Evolutionary conservation across 805 yeast species (phyloP), one percentile per base, ranked within the genome.

Genomic region (Yarrowia bubula): DNA sequence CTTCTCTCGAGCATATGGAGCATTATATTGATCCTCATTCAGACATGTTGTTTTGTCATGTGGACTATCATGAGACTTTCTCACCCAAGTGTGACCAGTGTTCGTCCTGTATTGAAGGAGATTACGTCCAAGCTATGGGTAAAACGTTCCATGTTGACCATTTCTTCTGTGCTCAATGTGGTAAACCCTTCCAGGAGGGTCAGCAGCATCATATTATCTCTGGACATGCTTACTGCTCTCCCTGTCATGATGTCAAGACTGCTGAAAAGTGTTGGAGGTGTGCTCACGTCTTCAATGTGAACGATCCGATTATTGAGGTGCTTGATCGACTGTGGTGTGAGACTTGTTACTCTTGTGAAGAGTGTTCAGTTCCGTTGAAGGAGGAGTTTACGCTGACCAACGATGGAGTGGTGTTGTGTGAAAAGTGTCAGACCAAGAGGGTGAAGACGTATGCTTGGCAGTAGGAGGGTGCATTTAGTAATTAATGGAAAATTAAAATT

Each of bases 261-360:
- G 69, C 71, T 2, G 50, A 65, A 28, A 72, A 70, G 65, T 75
- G 77, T 67, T 73, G 76, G 76, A 71, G 71, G 51, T 74, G 77
- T 65, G 13, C 44, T 53, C 67, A 73, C 65, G 35, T 63, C 65
- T 42, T 72, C 62, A 22, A 65, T 50, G 65, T 68, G 33, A 37
- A 66, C 11, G 69, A 70, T 13, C 63, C 67, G 11, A 66, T 68
- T 10, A 70, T 73, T 38, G 74, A 72, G 37, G 75, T 74, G 1
- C 66, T 74, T 22, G 75, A 73, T 1, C 42, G 75, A 28, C 67
- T 66, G 10, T 74, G 76, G 76, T 74, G 76, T 64, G 31, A 66
- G n/a, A 31, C 66, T 8, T 74, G 76, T 65, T 74, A 74, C 51
- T 42, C 69, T 10, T 74, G 76, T 60, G 76, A 74, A 46, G 70